Evolutionary conservation across 148 eudicot genomes (phyloP).

Genomic region (Hydrangea macrophylla): DNA sequence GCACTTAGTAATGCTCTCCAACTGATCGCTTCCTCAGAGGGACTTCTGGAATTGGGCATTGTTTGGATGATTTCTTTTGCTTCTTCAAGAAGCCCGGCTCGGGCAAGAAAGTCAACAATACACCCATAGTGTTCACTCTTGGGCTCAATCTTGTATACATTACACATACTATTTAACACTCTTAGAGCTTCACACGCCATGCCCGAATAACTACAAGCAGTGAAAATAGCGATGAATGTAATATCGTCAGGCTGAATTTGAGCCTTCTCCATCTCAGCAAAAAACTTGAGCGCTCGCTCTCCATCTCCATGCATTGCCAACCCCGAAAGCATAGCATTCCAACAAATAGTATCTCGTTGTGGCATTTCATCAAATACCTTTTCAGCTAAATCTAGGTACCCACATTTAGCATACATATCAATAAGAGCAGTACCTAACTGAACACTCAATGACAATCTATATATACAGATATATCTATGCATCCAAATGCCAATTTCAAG

Average conservation of each 20-base stretch:
- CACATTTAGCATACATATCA: conserved; percentile 38
- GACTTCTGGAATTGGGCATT: conserved; percentile 15
- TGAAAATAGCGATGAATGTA: conserved; percentile 28
- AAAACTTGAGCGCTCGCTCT: conserved; percentile 20
- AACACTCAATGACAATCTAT: conserved; percentile 6
- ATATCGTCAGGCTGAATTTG: conserved; percentile 27
- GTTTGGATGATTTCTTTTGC: conserved; percentile 20
- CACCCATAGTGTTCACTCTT: conserved; percentile 31
- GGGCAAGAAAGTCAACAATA: conserved; percentile 27
- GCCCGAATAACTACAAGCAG: conserved; percentile 35
- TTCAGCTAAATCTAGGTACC: conserved; percentile 31
- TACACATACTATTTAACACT: conserved; percentile 25
- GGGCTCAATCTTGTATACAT: conserved; percentile 23
- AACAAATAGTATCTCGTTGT: conserved; percentile 26
- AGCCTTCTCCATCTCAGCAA: conserved; percentile 23
- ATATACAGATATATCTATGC: conserved; percentile 19
- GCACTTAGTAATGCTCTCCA: conserved; percentile 33
- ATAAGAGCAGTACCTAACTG: conserved; percentile 33
- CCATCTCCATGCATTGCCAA: conserved; percentile 34
- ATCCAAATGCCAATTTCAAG: conserved; percentile 38
- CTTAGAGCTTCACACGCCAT: conserved; percentile 31
- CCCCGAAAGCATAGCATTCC: conserved; percentile 37
- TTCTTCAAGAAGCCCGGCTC: conserved; percentile 29
- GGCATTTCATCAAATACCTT: conserved; percentile 33
- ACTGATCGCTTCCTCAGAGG: conserved; percentile 26